Evolutionary conservation across 208 protist genomes (phyloP), one percentile per base, ranked within the genome.

Genomic region (Acanthamoeba triangularis): DNA sequence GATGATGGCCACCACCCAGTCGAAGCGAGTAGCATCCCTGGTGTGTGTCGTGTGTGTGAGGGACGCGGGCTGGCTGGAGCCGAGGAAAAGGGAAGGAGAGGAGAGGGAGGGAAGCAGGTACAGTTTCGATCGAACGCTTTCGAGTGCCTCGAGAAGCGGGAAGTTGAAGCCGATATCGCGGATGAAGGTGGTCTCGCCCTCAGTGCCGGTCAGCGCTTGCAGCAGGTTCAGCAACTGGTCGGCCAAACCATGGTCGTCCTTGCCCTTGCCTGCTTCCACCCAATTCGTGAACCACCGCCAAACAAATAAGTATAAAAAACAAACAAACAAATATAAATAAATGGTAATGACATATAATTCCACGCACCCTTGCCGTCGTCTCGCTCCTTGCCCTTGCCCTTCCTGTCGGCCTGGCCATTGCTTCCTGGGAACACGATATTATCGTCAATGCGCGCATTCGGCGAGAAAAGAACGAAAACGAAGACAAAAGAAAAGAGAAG

Each of bases 1-100:
- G 41, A 93, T 80, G 61, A 93, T 93, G 33, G 88, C 65, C 59
- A 93, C 44, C 61, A 93, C 88, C 88, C 88, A 93, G 7, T 78
- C 65, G 44, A 76, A 80, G 20, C 88, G 59, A 16, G 88, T 93
- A 13, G 59, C 59, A 30, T 93, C 88, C 88, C 88, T 93, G 28
- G 16, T 65, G 44, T 47, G 44, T 47, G 44, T 47, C 37, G 44
- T 47, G 44, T 47, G 44, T 47, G 44, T 47, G 28, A 69, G 33
- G 4, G 20, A 85, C n/a, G 44, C 3, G 72, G 72, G 30, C 33
- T 44, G 10, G 44, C 61, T 16, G 28, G 14, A 56, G 11, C 65
- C n/a, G 54, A 20, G 41, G 74, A 82, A 82, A n/a, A 8, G n/a
- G 10, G n/a, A 37, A 13, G n/a, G 33, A 76, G 25, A 85, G 49